These are phyloP conservation scores for Kazachstania sp. DNA, from an alignment of 1,139 yeast species.

Conservation along the genomic window DNA sequence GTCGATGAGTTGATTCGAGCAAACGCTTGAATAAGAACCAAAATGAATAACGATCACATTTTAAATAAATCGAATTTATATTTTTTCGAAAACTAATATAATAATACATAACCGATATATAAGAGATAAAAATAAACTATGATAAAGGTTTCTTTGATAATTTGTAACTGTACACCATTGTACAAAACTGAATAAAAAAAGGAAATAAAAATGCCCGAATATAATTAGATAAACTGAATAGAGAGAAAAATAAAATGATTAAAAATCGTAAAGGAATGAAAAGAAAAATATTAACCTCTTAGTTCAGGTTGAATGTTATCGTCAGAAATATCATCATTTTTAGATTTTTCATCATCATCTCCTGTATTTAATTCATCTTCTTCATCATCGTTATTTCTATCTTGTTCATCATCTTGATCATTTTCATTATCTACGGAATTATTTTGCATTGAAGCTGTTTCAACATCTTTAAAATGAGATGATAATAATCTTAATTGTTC, in stretches of 20 bases:
- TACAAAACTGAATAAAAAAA: neutral
- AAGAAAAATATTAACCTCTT: slow-evolving; percentile 23
- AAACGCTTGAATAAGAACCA: neutral
- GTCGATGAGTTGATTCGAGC: neutral
- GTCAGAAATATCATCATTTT: slow-evolving; percentile 24
- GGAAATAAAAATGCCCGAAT: neutral
- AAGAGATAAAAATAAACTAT: neutral
- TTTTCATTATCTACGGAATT: slow-evolving; percentile 3
- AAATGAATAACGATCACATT: neutral
- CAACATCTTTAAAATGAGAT: slow-evolving; percentile 31
- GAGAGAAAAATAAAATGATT: neutral
- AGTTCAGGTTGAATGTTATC: slow-evolving; percentile 32
- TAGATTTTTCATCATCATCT: slow-evolving; percentile 9
- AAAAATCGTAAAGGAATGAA: too few relatives aligned
- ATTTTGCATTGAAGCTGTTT: slow-evolving; percentile 11
- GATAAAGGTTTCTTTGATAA: neutral
- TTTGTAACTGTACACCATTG: neutral
- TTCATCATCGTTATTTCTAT: neutral
- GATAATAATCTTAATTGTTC: slow-evolving; percentile 30
- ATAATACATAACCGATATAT: neutral
- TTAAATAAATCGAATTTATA: too few relatives aligned
- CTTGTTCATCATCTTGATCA: neutral
- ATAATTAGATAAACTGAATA: neutral
- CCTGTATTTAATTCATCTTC: too few relatives aligned
- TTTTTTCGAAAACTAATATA: neutral